phyloP scores from a whole-genome alignment of 768 basidiomycete genomes.

The Suillus plorans region DNA sequence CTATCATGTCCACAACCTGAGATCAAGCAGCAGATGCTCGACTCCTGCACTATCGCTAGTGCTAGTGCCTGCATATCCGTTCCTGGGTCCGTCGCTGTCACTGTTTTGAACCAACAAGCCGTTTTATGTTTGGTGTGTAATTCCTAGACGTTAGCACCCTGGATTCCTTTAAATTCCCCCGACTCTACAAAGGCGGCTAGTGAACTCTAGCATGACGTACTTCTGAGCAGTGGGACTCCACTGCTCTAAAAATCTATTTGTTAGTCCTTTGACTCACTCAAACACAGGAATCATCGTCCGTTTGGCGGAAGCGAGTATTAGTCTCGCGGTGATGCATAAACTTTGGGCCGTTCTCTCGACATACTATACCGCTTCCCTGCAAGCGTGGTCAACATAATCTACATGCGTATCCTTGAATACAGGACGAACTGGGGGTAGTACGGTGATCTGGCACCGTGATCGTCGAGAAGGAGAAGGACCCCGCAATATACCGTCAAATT shows the following conservation, averaged over 20 bases:
- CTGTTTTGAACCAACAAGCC: slow-evolving; percentile 42
- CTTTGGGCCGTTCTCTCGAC: not conserved
- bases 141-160: too few relatives aligned
- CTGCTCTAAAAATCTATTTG: too few relatives aligned
- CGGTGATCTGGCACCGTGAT: not conserved
- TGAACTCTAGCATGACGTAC: not conserved
- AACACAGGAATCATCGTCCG: not conserved
- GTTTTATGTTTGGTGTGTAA: not conserved
- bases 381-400: not conserved
- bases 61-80: too few relatives aligned
- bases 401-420: not conserved
- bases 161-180: too few relatives aligned
- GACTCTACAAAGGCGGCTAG: too few relatives aligned
- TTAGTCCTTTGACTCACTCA: too few relatives aligned
- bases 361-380: not conserved
- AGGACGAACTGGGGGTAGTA: not conserved
- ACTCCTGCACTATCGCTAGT: too few relatives aligned
- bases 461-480: not conserved
- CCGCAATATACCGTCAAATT: not conserved
- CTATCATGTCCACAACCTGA: too few relatives aligned
- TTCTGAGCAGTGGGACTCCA: not conserved
- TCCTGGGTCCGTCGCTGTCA: too few relatives aligned
- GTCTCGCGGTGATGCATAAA: not conserved
- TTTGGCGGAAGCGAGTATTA: not conserved
- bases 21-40: too few relatives aligned